Evolutionary conservation across 192 early-diverging fungal genomes (phyloP).

Genomic region (Coemansia sp.): DNA sequence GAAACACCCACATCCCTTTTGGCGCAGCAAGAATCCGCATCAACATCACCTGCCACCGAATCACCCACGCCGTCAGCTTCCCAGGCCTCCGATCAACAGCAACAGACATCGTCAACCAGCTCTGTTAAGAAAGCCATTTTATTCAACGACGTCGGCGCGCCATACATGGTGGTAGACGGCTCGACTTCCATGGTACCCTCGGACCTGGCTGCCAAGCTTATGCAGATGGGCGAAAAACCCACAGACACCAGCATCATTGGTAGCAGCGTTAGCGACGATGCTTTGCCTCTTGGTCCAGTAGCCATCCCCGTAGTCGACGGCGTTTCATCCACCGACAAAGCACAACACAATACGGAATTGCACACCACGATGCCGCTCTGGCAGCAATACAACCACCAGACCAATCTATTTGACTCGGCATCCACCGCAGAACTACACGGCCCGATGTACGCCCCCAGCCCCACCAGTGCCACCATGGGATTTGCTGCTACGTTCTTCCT

Average conservation of each 20-base stretch:
- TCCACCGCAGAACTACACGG: not conserved
- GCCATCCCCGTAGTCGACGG: constrained; percentile 39
- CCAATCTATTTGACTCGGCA: constrained; percentile 24
- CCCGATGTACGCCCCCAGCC: not conserved
- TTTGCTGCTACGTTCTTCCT: constrained; percentile 48
- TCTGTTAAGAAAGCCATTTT: constrained; percentile 29
- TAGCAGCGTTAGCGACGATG: constrained; percentile 10
- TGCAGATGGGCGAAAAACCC: constrained; percentile 26
- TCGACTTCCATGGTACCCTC: constrained; percentile 26
- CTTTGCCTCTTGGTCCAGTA: constrained; percentile 17
- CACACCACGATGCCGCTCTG: constrained; percentile 2
- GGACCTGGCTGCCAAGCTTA: constrained; percentile 42
- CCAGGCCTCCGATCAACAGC: not conserved
- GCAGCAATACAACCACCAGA: not conserved
- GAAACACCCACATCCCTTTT: not conserved
- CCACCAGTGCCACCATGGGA: constrained; percentile 7
- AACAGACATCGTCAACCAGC: not conserved
- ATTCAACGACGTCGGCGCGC: constrained; percentile 44
- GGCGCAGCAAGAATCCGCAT: not conserved
- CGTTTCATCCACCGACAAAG: not conserved
- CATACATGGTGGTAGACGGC: constrained; percentile 38
- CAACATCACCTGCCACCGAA: not conserved
- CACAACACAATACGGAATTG: not conserved
- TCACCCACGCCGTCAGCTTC: not conserved
- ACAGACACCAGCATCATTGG: not conserved